phyloP scores from a whole-genome alignment of 345 rosid species.

The Eucalyptus tenuipes region DNA sequence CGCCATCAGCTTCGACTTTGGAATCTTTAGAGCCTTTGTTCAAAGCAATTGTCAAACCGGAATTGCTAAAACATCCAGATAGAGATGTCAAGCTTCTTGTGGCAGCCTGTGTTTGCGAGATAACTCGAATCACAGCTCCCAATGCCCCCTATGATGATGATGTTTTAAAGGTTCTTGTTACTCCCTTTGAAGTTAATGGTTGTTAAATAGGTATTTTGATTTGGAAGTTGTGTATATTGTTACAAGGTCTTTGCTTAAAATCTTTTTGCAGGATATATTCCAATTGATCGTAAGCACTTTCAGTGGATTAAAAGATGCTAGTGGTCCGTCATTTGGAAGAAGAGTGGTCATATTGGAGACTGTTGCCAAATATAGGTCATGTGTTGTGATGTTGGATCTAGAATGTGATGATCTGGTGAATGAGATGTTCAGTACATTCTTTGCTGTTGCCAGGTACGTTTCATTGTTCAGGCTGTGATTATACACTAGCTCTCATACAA shows the following conservation, averaged over 20 bases:
- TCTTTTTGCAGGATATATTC: slow-evolving; percentile 66
- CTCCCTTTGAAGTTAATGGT: not conserved
- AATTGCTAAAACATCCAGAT: slow-evolving; percentile 81
- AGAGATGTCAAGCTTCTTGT: slow-evolving; percentile 89
- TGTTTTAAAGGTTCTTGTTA: slow-evolving; percentile 54
- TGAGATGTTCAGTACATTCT: slow-evolving; percentile 84
- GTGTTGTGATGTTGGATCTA: slow-evolving; percentile 96
- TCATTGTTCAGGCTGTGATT: not conserved
- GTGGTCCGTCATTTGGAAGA: slow-evolving; percentile 89
- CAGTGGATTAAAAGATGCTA: slow-evolving; percentile 67
- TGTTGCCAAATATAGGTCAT: slow-evolving; percentile 89
- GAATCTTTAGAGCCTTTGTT: slow-evolving; percentile 78
- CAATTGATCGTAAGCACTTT: slow-evolving; percentile 77
- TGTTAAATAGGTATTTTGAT: not conserved
- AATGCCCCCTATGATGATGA: slow-evolving; percentile 90
- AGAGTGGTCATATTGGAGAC: slow-evolving; percentile 90
- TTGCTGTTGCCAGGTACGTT: slow-evolving; percentile 83
- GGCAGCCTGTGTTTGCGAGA: slow-evolving; percentile 93
- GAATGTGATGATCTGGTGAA: slow-evolving; percentile 89
- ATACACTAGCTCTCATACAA: not conserved
- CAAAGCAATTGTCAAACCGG: slow-evolving; percentile 70
- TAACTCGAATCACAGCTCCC: slow-evolving; percentile 96
- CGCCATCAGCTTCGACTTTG: slow-evolving; percentile 50
- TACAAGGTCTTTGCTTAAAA: not conserved
- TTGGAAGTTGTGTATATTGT: not conserved